Evolutionary conservation across 345 rosid species (phyloP).

Genomic region (Citrus hindsii): DNA sequence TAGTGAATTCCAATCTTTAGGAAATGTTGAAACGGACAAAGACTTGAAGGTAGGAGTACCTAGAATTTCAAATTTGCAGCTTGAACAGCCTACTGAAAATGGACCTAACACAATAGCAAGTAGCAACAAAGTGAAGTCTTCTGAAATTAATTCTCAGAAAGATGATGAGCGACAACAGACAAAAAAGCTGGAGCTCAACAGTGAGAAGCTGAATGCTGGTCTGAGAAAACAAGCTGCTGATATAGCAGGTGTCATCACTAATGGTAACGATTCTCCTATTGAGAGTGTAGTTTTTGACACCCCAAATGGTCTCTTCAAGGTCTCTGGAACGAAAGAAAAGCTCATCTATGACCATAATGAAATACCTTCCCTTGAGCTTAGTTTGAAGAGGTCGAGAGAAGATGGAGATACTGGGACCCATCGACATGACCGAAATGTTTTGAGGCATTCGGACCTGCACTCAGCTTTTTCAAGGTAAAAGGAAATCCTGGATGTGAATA

Average conservation of each 20-base stretch:
- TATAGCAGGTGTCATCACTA: slow-evolving; percentile 15
- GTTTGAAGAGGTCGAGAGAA: slow-evolving; percentile 41
- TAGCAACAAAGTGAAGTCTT: slow-evolving; percentile 17
- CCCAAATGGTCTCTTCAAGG: slow-evolving; percentile 18
- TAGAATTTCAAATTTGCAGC: slow-evolving; percentile 20
- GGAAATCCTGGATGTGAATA: background rate
- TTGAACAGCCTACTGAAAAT: slow-evolving; percentile 22
- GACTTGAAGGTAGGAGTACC: slow-evolving; percentile 39
- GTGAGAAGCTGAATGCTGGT: slow-evolving; percentile 22
- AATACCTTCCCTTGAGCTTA: slow-evolving; percentile 42
- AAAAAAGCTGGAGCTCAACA: slow-evolving; percentile 21
- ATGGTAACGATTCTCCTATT: slow-evolving; percentile 17
- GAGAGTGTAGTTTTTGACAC: slow-evolving; percentile 20
- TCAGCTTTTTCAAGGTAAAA: slow-evolving; percentile 57
- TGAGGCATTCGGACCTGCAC: slow-evolving; percentile 40
- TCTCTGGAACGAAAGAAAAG: slow-evolving; percentile 23
- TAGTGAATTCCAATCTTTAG: slow-evolving; percentile 18
- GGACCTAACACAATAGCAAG: slow-evolving; percentile 5
- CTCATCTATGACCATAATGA: slow-evolving; percentile 16
- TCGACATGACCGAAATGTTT: slow-evolving; percentile 30
- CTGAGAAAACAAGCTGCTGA: slow-evolving; percentile 21
- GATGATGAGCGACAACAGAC: slow-evolving; percentile 25
- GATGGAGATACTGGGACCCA: slow-evolving; percentile 19
- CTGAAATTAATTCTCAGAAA: slow-evolving; percentile 20
- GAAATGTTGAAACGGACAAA: slow-evolving; percentile 28